phyloP scores from a whole-genome alignment of 495 filamentous ascomycete species.

The Choiromyces venosus region DNA sequence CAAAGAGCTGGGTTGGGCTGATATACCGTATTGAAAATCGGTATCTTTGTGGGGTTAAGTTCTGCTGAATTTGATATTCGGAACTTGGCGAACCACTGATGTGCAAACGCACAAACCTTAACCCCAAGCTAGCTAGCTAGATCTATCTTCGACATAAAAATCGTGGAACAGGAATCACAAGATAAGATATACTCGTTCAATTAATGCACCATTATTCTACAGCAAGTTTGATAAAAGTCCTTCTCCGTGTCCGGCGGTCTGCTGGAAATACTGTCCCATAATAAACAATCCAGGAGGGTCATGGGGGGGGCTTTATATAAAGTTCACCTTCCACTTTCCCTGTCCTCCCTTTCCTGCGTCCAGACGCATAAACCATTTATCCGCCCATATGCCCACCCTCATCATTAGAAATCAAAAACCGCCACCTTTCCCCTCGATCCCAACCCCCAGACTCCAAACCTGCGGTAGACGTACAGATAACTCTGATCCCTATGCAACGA shows the following conservation, averaged over 20 bases:
- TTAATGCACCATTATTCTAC: neutral
- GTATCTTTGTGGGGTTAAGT: neutral
- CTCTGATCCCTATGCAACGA: neutral
- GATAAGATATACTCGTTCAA: neutral
- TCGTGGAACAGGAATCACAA: neutral
- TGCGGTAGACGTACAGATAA: neutral
- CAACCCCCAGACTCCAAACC: neutral
- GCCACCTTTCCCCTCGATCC: neutral
- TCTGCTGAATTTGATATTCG: neutral
- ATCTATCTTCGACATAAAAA: neutral
- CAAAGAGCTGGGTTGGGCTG: neutral
- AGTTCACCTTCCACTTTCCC: neutral
- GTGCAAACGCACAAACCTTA: neutral
- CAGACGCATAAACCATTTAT: too few relatives aligned
- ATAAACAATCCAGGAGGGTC: neutral
- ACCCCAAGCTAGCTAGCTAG: neutral
- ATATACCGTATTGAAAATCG: neutral
- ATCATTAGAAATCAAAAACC: neutral
- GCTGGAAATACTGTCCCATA: neutral
- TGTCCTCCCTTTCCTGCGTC: neutral
- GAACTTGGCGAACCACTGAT: neutral
- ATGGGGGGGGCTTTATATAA: neutral
- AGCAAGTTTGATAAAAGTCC: neutral
- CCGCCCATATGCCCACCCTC: neutral
- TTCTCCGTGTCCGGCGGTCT: neutral